Base-by-base conservation (phyloP, 1,139 yeast genomes). In the Lodderomyces elongisporus region DNA sequence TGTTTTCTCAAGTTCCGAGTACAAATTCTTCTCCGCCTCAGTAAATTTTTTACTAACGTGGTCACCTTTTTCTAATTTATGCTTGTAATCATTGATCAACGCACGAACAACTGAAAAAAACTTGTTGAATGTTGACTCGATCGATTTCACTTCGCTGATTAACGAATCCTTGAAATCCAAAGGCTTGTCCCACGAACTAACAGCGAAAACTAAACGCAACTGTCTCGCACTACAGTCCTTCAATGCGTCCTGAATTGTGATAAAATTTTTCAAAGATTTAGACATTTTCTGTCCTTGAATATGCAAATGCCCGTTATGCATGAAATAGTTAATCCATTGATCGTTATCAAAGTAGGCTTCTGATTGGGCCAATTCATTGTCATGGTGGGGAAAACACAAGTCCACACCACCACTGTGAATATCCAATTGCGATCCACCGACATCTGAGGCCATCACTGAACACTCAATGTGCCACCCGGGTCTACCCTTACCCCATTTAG, bases 391-490 rank as follows among this genome's bases (percentile, higher is more conserved):
- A 68, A 91, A 93, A 20, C 97, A 96, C 51, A 91, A 73, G 60
- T 91, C 99, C 40, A 91, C 78, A 44, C 98, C 99, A 37, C 99
- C 98, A 15, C 95, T 81, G 57, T 91, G 99, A 46, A 91, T 87
- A 60, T 91, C 99, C 72, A 93, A 83, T 38, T 73, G 71, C 23
- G 74, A 62, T 1, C 97, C 97, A 28, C 85, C 70, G 31, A 88
- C 74, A 48, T 88, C 95, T 34, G 91, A 75, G 1, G 98, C 98
- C 99, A 91, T 91, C 12, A 91, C 98, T 5, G 97, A 88, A 70
- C 99, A 91, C 62, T 91, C 99, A 58, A 91, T 91, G 56, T 91
- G 99, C 99, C 99, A 91, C 2, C 99, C 99, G 3, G 99, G 99
- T 57, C 99, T 82, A 32, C 98, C 99, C 39, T 71, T 69, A 23